These are phyloP conservation scores for Cytospora piceicola DNA, from an alignment of 2,329 filamentous ascomycete genomes.

Conservation along the genomic window DNA sequence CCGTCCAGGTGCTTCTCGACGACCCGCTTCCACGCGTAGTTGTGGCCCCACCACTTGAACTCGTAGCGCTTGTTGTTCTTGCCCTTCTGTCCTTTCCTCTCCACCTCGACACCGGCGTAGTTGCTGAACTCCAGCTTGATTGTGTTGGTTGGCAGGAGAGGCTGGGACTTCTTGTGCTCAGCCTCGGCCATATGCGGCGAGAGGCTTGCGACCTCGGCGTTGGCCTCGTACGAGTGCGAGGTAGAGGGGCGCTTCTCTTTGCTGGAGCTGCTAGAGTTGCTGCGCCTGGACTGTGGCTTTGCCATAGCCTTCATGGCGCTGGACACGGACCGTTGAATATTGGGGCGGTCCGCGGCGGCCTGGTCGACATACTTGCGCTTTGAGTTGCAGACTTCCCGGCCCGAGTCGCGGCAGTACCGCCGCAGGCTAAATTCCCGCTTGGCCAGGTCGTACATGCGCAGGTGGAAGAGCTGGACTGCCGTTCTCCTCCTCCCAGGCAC, in stretches of 20 bases:
- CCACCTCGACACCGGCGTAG: constrained; percentile 89
- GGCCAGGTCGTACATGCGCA: constrained; percentile 90
- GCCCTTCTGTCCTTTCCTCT: constrained; percentile 61
- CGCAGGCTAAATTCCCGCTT: constrained; percentile 87
- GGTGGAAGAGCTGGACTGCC: constrained; percentile 80
- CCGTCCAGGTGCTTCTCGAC: constrained; percentile 66
- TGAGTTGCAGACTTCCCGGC: constrained; percentile 88
- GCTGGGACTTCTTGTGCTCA: constrained; percentile 35
- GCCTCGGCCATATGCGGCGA: constrained; percentile 37
- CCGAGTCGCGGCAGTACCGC: constrained; percentile 89
- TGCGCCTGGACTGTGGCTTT: constrained; percentile 43
- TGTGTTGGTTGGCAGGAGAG: constrained; percentile 67
- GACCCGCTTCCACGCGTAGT: constrained; percentile 82
- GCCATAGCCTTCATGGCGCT: constrained; percentile 50
- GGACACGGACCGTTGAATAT: constrained; percentile 52
- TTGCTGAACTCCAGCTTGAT: constrained; percentile 96
- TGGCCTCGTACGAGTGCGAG: constrained; percentile 40
- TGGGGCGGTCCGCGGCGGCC: constrained; percentile 47
- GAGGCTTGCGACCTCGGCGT: constrained; percentile 39
- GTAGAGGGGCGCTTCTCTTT: constrained; percentile 41
- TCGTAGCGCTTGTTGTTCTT: constrained; percentile 77
- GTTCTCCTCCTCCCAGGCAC: constrained; percentile 68
- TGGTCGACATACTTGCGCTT: constrained; percentile 70
- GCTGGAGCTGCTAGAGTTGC: constrained; percentile 40
- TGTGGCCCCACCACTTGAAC: constrained; percentile 90